Base-by-base conservation (phyloP, 73 alveolate species). In the Breviolum minutum region DNA sequence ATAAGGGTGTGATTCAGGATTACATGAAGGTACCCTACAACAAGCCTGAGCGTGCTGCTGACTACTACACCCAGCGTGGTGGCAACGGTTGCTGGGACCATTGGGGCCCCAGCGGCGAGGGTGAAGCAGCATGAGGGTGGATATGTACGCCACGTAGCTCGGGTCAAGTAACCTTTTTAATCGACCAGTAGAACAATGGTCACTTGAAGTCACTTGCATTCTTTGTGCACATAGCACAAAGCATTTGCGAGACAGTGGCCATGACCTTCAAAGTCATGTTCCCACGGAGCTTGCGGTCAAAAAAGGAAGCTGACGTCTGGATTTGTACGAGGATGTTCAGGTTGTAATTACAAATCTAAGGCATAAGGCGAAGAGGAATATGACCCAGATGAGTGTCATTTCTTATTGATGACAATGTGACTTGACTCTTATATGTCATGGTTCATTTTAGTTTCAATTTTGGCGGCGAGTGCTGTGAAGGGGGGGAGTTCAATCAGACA, bases 71-170 rank as follows among this genome's bases (percentile, higher is more conserved):
- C 48, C 81, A 87, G 82, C 95, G 95, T 71, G 48, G 48, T 27
- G 82, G 30, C 81, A 87, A 87, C 69, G 95, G 95, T 54, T 22
- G 71, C 71, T 88, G 95, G 95, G 95, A 88, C 95, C 95, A 88
- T 70, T 88, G 95, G 95, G 95, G 95, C 95, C 66, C 66, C 12
- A 29, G 85, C 86, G 95, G 95, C 60, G 95, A 88, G 85, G 95
- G 95, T 32, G 95, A 88, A 84, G 95, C 84, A 66, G 95, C 85
- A 60, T 54, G 54, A 83, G 54, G 40, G 17, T 30, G 17, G 90
- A 54, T 69, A 7, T 9, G 27, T 60, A 8, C 6, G 92, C 11
- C 73, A 11, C 8, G 88, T 73, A 73, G 54, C 24, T 80, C 54
- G 69, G 88, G 32, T 63, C 54, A 80, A 66, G 54, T 48, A 27